A percentile compares a stretch with the other conserved stretches of the same genome.
These are phyloP conservation scores for Beta vulgaris DNA, from an alignment of 148 eudicot genomes.

Conservation along the genomic window DNA sequence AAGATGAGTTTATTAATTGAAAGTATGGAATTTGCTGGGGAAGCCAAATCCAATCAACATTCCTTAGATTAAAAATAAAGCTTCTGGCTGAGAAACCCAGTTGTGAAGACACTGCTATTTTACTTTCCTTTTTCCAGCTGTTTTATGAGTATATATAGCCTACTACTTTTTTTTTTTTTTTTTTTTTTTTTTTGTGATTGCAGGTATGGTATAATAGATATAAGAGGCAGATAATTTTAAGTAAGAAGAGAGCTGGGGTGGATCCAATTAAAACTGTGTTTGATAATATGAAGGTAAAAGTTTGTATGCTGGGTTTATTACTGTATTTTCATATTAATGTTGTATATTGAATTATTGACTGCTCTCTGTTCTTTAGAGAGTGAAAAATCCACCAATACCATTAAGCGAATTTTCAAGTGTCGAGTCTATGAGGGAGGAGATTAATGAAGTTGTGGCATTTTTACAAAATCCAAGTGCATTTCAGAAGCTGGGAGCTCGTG, in stretches of 20 bases:
- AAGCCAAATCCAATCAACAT: neutral
- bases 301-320: constrained; percentile 9
- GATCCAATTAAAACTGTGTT: constrained; percentile 85
- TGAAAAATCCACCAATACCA: constrained; percentile 83
- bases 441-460: constrained; percentile 88
- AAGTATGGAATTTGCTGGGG: neutral
- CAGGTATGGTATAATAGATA: constrained; percentile 55
- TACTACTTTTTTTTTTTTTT: constrained; percentile 2
- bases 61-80: neutral
- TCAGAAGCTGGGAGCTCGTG: constrained; percentile 94
- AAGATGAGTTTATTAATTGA: neutral
- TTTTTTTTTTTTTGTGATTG: constrained; percentile 25
- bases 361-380: constrained; percentile 47
- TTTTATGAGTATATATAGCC: neutral
- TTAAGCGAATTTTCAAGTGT: constrained; percentile 79
- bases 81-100: neutral
- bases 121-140: neutral
- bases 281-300: constrained; percentile 81
- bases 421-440: constrained; percentile 86
- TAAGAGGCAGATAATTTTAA: constrained; percentile 34
- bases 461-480: constrained; percentile 82
- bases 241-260: constrained; percentile 60
- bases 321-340: constrained; percentile 1
- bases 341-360: constrained; percentile 1
- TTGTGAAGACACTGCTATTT: neutral